Evolutionary conservation across 192 early-diverging fungal species (phyloP).

Genomic region (Rhizoclosmatium sp.): DNA sequence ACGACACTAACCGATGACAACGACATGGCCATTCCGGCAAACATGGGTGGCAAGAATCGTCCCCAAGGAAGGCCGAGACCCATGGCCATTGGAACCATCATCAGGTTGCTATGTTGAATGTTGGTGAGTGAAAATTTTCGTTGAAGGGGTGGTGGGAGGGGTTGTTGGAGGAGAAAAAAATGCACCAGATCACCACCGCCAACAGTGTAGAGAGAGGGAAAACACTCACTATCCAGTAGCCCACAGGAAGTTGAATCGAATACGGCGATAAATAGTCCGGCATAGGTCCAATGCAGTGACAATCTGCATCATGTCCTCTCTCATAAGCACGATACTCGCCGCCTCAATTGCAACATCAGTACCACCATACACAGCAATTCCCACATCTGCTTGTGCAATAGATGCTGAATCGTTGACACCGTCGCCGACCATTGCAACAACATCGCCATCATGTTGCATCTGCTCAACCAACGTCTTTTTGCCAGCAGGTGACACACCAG

Average conservation of each 20-base stretch:
- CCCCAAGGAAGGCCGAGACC: conserved; percentile 89
- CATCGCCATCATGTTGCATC: conserved; percentile 66
- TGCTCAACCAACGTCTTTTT: conserved; percentile 80
- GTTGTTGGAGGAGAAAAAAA: neutral
- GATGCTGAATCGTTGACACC: conserved; percentile 96
- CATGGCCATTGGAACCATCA: conserved; percentile 95
- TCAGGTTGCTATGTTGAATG: conserved; percentile 65
- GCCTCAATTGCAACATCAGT: conserved; percentile 97
- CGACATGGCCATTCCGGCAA: conserved; percentile 95
- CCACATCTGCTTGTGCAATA: conserved; percentile 84
- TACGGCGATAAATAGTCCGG: conserved; percentile 83
- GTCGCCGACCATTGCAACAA: conserved; percentile 95
- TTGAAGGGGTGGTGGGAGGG: neutral
- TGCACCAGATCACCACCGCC: neutral
- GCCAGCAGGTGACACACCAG: conserved; percentile 88
- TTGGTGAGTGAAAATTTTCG: neutral
- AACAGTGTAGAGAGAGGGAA: neutral
- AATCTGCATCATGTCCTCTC: conserved; percentile 84
- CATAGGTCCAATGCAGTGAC: conserved; percentile 87
- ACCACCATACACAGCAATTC: conserved; percentile 87
- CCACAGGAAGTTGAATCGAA: conserved; percentile 88
- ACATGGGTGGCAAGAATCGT: conserved; percentile 84
- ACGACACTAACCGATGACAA: conserved; percentile 93
- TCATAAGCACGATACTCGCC: conserved; percentile 91
- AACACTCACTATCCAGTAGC: conserved; percentile 63